Evolutionary conservation across 306 rosid species (phyloP).

Genomic region (Vigna mungo): DNA sequence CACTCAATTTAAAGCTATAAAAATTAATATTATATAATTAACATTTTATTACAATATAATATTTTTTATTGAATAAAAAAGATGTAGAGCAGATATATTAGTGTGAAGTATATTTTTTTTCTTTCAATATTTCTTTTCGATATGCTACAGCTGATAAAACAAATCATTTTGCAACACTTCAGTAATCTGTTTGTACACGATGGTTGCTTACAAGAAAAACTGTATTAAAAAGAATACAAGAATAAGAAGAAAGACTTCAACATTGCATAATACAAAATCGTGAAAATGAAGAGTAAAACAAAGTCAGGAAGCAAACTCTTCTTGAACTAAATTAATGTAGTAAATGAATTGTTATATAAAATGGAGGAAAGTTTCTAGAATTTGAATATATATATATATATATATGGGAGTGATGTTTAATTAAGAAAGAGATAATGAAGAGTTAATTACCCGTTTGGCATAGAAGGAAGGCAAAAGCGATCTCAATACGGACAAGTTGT

Average conservation of each 20-base stretch:
- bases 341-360: not conserved
- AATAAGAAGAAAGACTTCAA: not conserved
- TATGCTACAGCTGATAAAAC: not conserved
- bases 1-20: too few species aligned
- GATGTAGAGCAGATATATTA: too few species aligned
- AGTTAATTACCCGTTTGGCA: constrained; percentile 75
- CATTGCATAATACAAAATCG: not conserved
- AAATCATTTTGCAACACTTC: not conserved
- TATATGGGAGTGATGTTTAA: not conserved
- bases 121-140: not conserved
- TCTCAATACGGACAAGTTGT: constrained; percentile 73
- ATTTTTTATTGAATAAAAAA: too few species aligned
- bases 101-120: too few species aligned
- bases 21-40: too few species aligned
- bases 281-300: not conserved
- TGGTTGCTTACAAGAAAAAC: not conserved
- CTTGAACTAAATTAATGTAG: not conserved
- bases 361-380: not conserved
- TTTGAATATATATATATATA: not conserved
- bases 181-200: not conserved
- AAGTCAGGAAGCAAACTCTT: not conserved
- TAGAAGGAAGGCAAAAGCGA: constrained; percentile 95
- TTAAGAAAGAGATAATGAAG: not conserved
- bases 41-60: too few species aligned
- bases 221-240: not conserved